Evolutionary conservation across 352 stramenopile genomes (phyloP), one percentile per base, ranked within the genome.

Genomic region (Pythium apleroticum): DNA sequence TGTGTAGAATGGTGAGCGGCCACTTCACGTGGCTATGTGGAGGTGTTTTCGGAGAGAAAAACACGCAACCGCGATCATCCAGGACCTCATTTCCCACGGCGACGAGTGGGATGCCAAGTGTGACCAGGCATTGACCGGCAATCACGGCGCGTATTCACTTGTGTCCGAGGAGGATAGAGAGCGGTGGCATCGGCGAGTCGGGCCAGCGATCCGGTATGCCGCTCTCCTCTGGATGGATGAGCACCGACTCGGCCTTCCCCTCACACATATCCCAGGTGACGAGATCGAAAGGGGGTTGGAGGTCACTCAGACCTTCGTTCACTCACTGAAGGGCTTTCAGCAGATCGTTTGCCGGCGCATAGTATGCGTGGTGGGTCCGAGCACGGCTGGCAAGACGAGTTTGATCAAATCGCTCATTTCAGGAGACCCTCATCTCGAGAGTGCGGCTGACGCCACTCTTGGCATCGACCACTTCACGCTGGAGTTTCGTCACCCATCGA

Each of bases 331-430:
- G 3, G 37, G 24, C 0, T 62, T 41, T 0, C 3, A 22, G 2
- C 2, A 45, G 0, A 24, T 33, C 4, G 28, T 54, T 8, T 53
- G 17, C 5, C 69, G 66, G 8, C 61, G 33, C 14, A 73, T 65
- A 19, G 45, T 76, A 0, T 74, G 70, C 30, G 31, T 76, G 4
- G 61, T 76, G 14, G 70, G 70, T 8, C 55, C 66, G 0, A 72
- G 63, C 27, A 30, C 25, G 7, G 66, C 57, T 35, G 66, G 71
- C 14, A 77, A 74, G 39, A 77, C 71, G 0, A 77, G 71, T 25
- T 37, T 53, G 0, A 33, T 33, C 10, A 33, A 33, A 3, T 53
- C 46, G 22, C 3, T 53, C 1, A 67, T 27, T n/a, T 0, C 45
- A 12, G 15, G 35, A 45, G 11, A 35, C 14, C 14, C 22, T 35